Conservation (phyloP, 2,329 filamentous ascomycete genomes). For the Scedosporium apiospermum region DNA sequence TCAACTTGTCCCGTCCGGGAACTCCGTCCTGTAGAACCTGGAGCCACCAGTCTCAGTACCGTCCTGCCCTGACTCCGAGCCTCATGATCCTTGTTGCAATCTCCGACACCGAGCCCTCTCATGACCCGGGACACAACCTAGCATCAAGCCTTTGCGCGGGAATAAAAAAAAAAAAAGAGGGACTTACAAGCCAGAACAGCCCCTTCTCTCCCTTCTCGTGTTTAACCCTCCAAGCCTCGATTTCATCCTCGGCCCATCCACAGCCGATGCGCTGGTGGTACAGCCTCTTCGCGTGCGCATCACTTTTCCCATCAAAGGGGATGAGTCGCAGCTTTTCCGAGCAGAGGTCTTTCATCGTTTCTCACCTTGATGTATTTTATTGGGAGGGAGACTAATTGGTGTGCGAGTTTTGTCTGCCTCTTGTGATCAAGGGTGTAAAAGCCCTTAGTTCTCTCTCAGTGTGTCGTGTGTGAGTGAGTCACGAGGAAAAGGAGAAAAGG, state of each 20-base stretch:
- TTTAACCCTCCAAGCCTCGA: constrained; percentile 24
- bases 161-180: background rate
- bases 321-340: constrained; percentile 18
- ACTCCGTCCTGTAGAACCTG: background rate
- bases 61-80: background rate
- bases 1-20: background rate
- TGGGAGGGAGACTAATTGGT: no score
- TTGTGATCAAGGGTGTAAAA: no score
- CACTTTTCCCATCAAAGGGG: constrained; percentile 32
- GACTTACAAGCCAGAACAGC: constrained; percentile 31
- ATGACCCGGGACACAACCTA: background rate
- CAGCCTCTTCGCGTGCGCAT: constrained; percentile 29
- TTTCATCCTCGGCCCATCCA: constrained; percentile 30
- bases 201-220: constrained; percentile 24
- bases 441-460: no score
- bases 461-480: no score
- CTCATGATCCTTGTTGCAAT: no score
- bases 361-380: no score
- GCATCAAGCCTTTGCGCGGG: background rate
- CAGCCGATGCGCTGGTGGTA: constrained; percentile 33
- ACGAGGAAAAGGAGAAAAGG: no score
- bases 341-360: background rate
- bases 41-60: background rate
- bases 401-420: no score
- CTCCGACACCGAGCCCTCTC: no score